Evolutionary conservation across 2,329 filamentous ascomycete species (phyloP), one percentile per base, ranked within the genome.

Genomic region (Fusarium kyushuense): DNA sequence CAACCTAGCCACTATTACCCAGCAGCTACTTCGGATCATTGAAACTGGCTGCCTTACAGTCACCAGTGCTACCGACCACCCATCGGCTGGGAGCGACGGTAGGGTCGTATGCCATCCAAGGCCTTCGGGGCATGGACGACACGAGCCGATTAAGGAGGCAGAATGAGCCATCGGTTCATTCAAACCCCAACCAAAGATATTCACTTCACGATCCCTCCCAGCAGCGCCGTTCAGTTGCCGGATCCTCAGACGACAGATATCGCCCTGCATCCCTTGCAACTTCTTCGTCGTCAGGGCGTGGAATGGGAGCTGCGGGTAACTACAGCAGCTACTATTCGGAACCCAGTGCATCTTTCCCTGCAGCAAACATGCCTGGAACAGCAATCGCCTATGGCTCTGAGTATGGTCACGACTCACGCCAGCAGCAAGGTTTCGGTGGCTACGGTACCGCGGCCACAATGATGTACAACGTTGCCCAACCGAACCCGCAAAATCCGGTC

Each of bases 381-480:
- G 76, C 80, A 48, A 82, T 87, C 77, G 76, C 81, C 53, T 92
- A 92, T 78, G 87, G 87, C 73, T 81, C 87, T 45, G 89, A 89
- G 72, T 93, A 92, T 78, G 82, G 84, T 62, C 86, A 89, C 70
- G 88, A 89, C 64, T 84, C 86, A 70, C 84, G 86, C 66, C 85
- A 85, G 68, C 84, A 84, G 65, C 85, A 85, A 72, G 78, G 78
- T 70, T 89, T 88, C 74, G 79, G 81, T 75, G 82, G 82, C 78
- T 91, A 87, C 83, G 89, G 83, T 74, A 80, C 89, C 54, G 67
- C 71, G 36, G 82, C 87, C 56, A 87, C 87, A 67, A 89, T 95
- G 82, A 90, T 96, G 86, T 96, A 96, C 83, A 90, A 89, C 81
- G 90, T 94, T 74, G 83, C 86, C 76, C 89, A 90, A 77, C 83